phyloP scores from a whole-genome alignment of 2,329 filamentous ascomycete species.

The Colletotrichum agaves region DNA sequence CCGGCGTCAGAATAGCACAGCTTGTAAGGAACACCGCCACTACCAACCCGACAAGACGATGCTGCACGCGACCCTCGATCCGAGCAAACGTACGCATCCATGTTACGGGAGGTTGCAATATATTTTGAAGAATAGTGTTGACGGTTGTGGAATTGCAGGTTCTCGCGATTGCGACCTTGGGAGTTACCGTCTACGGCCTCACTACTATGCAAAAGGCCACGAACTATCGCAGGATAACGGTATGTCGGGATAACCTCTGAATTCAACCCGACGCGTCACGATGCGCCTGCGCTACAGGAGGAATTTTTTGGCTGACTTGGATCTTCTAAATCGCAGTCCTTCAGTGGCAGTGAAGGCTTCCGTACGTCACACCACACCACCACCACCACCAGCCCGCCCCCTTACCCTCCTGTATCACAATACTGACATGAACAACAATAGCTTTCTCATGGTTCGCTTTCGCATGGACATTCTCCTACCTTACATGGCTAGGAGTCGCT shows the following conservation, averaged over 20 bases:
- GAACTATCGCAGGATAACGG: constrained; percentile 39
- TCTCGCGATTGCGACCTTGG: constrained; percentile 36
- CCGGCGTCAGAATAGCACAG: constrained; percentile 34
- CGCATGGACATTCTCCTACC: constrained; percentile 38
- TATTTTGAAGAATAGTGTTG: constrained; percentile 6
- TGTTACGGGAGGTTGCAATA: background rate
- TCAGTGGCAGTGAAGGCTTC: constrained; percentile 38
- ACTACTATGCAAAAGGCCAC: constrained; percentile 37
- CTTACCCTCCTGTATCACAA: background rate
- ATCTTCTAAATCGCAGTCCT: constrained; percentile 24
- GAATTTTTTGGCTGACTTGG: constrained; percentile 19
- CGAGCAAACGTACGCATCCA: background rate
- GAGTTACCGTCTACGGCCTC: constrained; percentile 35
- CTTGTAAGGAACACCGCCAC: constrained; percentile 31
- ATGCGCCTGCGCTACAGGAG: background rate
- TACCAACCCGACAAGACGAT: background rate
- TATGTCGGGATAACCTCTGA: constrained; percentile 10
- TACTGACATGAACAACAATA: constrained; percentile 14
- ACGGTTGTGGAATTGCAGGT: constrained; percentile 18
- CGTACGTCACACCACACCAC: constrained; percentile 33
- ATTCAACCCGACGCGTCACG: background rate
- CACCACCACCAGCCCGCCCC: background rate
- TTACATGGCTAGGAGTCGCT: constrained; percentile 37
- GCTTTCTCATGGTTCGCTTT: constrained; percentile 39
- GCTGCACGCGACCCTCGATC: background rate